Base-by-base conservation (phyloP, 1,284 basidiomycete genomes). In the Athelia psychrophila region DNA sequence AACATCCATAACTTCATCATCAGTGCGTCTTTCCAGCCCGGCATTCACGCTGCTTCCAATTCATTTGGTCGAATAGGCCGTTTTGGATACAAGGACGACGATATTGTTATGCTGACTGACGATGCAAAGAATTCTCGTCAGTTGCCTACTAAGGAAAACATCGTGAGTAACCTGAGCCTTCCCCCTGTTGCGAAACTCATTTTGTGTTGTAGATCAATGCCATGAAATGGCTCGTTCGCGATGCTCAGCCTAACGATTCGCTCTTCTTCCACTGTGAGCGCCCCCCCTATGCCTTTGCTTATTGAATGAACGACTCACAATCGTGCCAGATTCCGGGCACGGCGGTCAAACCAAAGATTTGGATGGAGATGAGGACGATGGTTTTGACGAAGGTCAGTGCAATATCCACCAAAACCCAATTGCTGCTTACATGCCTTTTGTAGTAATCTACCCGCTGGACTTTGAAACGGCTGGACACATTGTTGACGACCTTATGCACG, bases 91-190 rank as follows among this genome's bases (percentile, higher is more conserved):
- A 81, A 79, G 53, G 65, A 73, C 38, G 84, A 90, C 16, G 92
- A 96, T 64, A 93, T 96, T 52, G 92, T 96, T n/a, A 77, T 88
- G 57, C 77, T 97, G 40, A 91, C 89, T 2, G 95, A 97, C 62
- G 84, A 93, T 61, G 65, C 83, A 2, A 63, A 61, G 10, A 79
- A 90, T 61, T 79, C 79, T 9, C 77, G 82, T 44, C 79, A 83
- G 63, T 71, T 73, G 25, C 94, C 94, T 0, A 95, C 91, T 0
- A 77, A 73, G 56, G 77, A 77, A n/a, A 97, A 97, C 64, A 95
- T 97, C 46, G 84, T 91, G 50, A 46, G 81, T 67, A 19, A 3
- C n/a, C 10, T 32, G 32, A 38, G 13, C 24, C 47, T 18, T 47
- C 40, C n/a, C 40, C 20, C 3, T 5, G 48, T 16, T 33, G 56